Evolutionary conservation across 169 alveolate genomes (phyloP), one percentile per base, ranked within the genome.

Genomic region (Toxoplasma gondii): DNA sequence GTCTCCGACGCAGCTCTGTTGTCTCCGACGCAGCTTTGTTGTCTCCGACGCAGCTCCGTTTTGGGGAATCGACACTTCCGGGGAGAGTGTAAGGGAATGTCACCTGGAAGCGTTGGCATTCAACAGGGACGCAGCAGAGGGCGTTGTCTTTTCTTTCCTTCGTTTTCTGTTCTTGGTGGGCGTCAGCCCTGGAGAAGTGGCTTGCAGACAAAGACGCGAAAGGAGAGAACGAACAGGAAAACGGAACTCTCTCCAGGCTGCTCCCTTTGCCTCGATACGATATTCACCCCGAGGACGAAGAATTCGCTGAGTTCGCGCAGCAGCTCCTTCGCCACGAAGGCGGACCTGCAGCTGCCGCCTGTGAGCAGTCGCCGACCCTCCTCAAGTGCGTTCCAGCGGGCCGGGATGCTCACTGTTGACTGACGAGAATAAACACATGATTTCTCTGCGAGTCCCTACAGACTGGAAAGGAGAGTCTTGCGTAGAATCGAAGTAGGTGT

Each of bases 111-210:
- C 4, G 58, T 49, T 4, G 58, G 58, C 4, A 4, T 49, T 12
- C 58, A 7, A 12, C 58, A 49, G 12, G 22, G 58, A 4, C 58
- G 58, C 4, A 49, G 12, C 12, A 4, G 58, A 49, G 58, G 12
- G 58, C 58, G 12, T 12, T 49, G 4, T 49, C 58, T 7, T 49
- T 49, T 49, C 58, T 12, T 12, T 7, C 12, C 58, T 7, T 49
- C 12, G 58, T 49, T 4, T 12, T 4, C 58, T 49, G 58, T 49
- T 4, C 58, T 49, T 12, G 58, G 22, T 49, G 58, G 22, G 58
- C 58, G 58, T 49, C 58, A 78, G 86, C 45, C n/a, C 12, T 78
- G 86, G 45, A 78, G 86, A 17, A n/a, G 29, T 78, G 86, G 86
- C 44, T 24, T 1, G 86, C 86, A 27, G 39, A 17, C 39, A 19